Conservation (phyloP, 495 filamentous ascomycete species). For the Lasiosphaeria miniovina region DNA sequence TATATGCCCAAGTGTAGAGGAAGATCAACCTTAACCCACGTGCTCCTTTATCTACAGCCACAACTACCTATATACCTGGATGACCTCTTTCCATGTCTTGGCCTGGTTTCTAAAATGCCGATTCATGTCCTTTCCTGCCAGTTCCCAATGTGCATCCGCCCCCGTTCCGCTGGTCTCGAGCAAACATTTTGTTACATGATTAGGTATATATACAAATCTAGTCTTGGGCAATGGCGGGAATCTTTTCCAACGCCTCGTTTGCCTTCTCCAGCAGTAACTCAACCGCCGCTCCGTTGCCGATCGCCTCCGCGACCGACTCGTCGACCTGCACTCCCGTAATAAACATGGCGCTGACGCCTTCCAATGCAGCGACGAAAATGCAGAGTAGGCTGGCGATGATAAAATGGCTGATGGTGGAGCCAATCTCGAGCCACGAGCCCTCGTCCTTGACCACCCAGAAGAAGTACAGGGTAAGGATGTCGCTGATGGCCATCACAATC, state of each 20-base stretch:
- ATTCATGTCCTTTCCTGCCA: no score
- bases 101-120: no score
- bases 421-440: conserved; percentile 96
- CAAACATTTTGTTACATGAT: neutral
- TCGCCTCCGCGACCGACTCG: conserved; percentile 33
- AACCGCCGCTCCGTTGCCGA: conserved; percentile 23
- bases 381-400: conserved; percentile 84
- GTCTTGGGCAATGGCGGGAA: conserved; percentile 3
- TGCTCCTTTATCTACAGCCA: no score
- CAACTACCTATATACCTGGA: no score
- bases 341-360: conserved; percentile 81
- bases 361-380: conserved; percentile 85
- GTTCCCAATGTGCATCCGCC: no score
- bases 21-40: no score
- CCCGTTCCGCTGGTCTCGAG: no score
- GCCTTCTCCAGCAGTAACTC: conserved; percentile 21
- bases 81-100: no score
- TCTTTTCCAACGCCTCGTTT: conserved; percentile 20
- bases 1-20: no score
- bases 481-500: conserved; percentile 87
- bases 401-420: conserved; percentile 92
- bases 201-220: neutral
- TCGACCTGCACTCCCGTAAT: conserved; percentile 76
- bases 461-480: conserved; percentile 93
- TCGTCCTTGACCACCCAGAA: conserved; percentile 97